phyloP scores from a whole-genome alignment of 345 rosid genomes.

The Isatis tinctoria region DNA sequence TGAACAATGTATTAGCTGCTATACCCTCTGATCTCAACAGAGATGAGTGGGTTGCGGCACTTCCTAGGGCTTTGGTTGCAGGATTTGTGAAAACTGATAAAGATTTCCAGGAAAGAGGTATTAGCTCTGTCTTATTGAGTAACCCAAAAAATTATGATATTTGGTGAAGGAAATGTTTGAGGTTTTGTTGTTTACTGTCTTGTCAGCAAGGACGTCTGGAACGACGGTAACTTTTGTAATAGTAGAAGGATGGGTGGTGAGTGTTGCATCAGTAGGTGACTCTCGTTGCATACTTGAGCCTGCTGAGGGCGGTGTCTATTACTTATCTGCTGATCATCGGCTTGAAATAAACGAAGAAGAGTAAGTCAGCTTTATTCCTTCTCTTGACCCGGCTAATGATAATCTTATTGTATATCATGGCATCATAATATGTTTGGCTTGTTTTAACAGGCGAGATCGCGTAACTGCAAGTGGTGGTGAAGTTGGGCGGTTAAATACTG shows the following conservation, averaged over 20 bases:
- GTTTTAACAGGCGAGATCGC: slow-evolving; percentile 67
- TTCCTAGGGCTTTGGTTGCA: slow-evolving; percentile 96
- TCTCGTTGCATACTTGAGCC: slow-evolving; percentile 97
- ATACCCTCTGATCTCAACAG: slow-evolving; percentile 82
- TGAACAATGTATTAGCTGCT: slow-evolving; percentile 73
- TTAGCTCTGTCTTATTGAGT: background rate
- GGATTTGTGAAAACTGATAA: slow-evolving; percentile 99
- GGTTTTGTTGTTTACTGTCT: slow-evolving; percentile 5
- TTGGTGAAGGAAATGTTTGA: slow-evolving; percentile 21
- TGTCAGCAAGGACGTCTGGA: slow-evolving; percentile 83
- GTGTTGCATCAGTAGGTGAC: slow-evolving; percentile 99
- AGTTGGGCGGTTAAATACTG: slow-evolving; percentile 95
- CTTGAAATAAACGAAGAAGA: slow-evolving; percentile 93
- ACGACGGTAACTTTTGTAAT: slow-evolving; percentile 92
- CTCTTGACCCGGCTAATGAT: background rate
- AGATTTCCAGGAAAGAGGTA: slow-evolving; percentile 87
- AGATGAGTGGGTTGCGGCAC: slow-evolving; percentile 91
- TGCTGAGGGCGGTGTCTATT: slow-evolving; percentile 83
- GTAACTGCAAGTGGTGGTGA: slow-evolving; percentile 98
- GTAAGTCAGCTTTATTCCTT: slow-evolving; percentile 44
- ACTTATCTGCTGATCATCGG: slow-evolving; percentile 95
- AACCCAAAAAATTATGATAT: background rate
- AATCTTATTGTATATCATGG: background rate
- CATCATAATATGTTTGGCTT: slow-evolving; percentile 10
- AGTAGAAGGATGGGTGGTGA: slow-evolving; percentile 88